Base-by-base conservation (phyloP, 768 basidiomycete genomes). In the Amanita phalloides region DNA sequence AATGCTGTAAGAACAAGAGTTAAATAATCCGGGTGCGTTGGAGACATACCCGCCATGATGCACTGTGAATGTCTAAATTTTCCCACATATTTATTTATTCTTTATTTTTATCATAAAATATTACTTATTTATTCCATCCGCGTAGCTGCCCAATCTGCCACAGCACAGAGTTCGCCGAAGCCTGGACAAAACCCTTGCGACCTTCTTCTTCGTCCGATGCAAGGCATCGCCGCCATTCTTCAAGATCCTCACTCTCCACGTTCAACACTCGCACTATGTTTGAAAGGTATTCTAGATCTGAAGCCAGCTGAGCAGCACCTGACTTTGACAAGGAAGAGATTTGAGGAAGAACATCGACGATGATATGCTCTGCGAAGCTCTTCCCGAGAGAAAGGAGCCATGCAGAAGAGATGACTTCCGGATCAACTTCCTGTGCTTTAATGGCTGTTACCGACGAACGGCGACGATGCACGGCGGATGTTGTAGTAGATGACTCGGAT, bases 351-450 rank as follows among this genome's bases (percentile, higher is more conserved):
- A 90, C 72, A 17, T 70, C 70, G 25, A 64, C 61, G 3, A 86
- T 88, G 43, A 99, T 71, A 62, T 93, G 78, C 2, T 78, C 71
- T 35, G 95, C 72, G 42, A 93, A 78, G 10, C 84, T 76, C 43
- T 87, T 82, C 0, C 90, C 87, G n/a, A 98, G 77, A 7, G 91
- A 93, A 32, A 86, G 79, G 9, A 98, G 79, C 94, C 95, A 98
- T 1, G 90, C 85, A 1, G 90, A 84, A 3, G 91, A 82, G 14
- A 97, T 86, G 2, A 78, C 74, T 63, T 94, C 93, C 3, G 89
- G 81, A 47, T 83, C 78, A 47, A 88, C 67, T 6, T 64, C 55
- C 33, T 57, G 62, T 36, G 64, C 58, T 54, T 69, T 76, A 13
- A 64, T 53, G 38, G 61, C 53, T 35, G 72, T 60, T 23, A 69